Conservation (phyloP, 805 yeast genomes). For the Nakazawaea pomicola region DNA sequence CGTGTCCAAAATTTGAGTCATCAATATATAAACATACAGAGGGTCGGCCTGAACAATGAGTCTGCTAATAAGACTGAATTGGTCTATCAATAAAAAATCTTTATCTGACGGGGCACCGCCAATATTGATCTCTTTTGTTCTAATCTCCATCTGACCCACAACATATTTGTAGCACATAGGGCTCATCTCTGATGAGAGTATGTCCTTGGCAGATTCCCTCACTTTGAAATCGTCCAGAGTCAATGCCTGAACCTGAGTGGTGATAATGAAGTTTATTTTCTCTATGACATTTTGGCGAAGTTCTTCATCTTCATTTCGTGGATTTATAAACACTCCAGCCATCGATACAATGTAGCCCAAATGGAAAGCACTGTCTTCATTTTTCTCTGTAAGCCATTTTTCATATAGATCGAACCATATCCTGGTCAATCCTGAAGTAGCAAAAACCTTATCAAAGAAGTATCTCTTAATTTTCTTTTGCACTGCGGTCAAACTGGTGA, state of each 20-base stretch:
- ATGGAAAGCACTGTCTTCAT: background rate
- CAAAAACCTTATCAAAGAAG: conserved; percentile 21
- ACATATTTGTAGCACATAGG: conserved; percentile 48
- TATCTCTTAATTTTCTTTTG: conserved; percentile 60
- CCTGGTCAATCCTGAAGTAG: conserved; percentile 6
- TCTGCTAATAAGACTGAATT: conserved; percentile 41
- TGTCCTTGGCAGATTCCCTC: conserved; percentile 69
- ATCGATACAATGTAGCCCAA: conserved; percentile 64
- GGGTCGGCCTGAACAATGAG: conserved; percentile 27
- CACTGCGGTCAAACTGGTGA: conserved; percentile 69
- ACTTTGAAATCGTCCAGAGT: conserved; percentile 27
- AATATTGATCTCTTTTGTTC: conserved; percentile 30
- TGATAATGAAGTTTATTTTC: conserved; percentile 22
- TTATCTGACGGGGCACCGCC: conserved; percentile 21
- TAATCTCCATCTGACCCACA: conserved; percentile 36
- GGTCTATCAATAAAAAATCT: conserved; percentile 40
- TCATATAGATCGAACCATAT: conserved; percentile 8
- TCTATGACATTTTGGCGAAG: conserved; percentile 21
- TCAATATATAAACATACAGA: background rate
- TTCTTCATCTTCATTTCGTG: conserved; percentile 22
- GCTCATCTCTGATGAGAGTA: conserved; percentile 61
- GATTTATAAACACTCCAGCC: conserved; percentile 53
- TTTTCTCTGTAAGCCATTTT: conserved; percentile 1
- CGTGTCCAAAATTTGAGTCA: conserved; percentile 11
- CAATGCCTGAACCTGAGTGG: conserved; percentile 20